Conservation (phyloP, 768 basidiomycete genomes). For the Trametes meyenii region DNA sequence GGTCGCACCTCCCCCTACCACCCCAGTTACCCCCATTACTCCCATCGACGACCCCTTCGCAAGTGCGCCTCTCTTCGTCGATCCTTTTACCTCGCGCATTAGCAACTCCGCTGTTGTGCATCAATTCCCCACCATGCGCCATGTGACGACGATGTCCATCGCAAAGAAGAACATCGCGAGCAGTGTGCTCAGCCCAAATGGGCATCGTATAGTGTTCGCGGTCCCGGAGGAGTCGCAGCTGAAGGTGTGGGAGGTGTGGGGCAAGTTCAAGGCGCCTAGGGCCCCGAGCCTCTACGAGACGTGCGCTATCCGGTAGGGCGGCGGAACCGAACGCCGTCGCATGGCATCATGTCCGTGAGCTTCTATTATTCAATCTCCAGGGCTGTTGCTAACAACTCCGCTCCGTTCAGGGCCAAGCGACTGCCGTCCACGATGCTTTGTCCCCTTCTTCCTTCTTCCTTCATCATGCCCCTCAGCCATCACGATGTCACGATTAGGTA, state of each 20-base stretch:
- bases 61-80: not conserved
- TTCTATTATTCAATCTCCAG: not conserved
- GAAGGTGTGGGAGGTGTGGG: slow-evolving; percentile 64
- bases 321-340: not conserved
- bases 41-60: slow-evolving; percentile 10
- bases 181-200: slow-evolving; percentile 57
- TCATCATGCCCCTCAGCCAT: not conserved
- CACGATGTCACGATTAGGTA: slow-evolving; percentile 9
- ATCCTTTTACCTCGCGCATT: slow-evolving; percentile 16
- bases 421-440: not conserved
- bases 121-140: slow-evolving; percentile 62
- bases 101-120: slow-evolving; percentile 50
- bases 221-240: slow-evolving; percentile 67
- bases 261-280: slow-evolving; percentile 39
- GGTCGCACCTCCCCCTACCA: slow-evolving; percentile 10
- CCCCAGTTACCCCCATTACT: slow-evolving; percentile 8
- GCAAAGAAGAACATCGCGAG: slow-evolving; percentile 55
- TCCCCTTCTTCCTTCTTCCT: not conserved
- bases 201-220: slow-evolving; percentile 55
- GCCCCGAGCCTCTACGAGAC: slow-evolving; percentile 11
- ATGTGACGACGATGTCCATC: slow-evolving; percentile 53
- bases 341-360: not conserved
- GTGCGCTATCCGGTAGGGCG: slow-evolving; percentile 19
- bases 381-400: not conserved
- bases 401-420: slow-evolving; percentile 1